Conservation (phyloP, 2,329 filamentous ascomycete species). For the Alternaria viburni region DNA sequence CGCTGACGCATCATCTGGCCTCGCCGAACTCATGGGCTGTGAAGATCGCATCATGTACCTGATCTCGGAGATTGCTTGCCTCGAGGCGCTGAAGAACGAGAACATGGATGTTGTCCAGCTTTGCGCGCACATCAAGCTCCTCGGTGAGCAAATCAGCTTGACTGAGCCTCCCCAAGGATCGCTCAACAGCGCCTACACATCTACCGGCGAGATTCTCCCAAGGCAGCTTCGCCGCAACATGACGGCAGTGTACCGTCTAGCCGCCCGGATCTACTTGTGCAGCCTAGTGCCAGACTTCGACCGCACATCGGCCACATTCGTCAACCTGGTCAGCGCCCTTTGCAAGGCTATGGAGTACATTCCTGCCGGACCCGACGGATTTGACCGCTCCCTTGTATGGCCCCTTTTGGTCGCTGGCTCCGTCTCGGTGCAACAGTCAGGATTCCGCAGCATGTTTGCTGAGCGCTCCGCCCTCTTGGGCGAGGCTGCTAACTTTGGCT, state of each 20-base stretch:
- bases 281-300: conserved; percentile 89
- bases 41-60: conserved; percentile 98
- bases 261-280: conserved; percentile 96
- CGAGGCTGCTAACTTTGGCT: conserved; percentile 78
- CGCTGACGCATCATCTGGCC: conserved; percentile 67
- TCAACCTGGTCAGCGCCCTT: conserved; percentile 79
- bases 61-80: conserved; percentile 95
- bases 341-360: conserved; percentile 79
- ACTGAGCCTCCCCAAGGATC: conserved; percentile 68
- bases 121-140: conserved; percentile 86
- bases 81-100: conserved; percentile 82
- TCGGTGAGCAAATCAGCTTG: conserved; percentile 83
- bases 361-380: conserved; percentile 79
- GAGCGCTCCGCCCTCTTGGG: conserved; percentile 77
- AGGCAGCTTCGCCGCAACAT: conserved; percentile 88
- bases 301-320: conserved; percentile 73
- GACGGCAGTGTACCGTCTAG: conserved; percentile 87
- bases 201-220: conserved; percentile 76
- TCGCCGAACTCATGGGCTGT: conserved; percentile 95
- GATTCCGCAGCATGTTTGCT: conserved; percentile 79
- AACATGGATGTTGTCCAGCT: conserved; percentile 83
- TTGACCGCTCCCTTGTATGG: conserved; percentile 91
- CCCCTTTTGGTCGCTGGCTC: conserved; percentile 88
- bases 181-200: conserved; percentile 60
- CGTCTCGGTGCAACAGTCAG: conserved; percentile 72